Base-by-base conservation (phyloP, 2,329 filamentous ascomycete species). In the Alternaria novae-zelandiae region DNA sequence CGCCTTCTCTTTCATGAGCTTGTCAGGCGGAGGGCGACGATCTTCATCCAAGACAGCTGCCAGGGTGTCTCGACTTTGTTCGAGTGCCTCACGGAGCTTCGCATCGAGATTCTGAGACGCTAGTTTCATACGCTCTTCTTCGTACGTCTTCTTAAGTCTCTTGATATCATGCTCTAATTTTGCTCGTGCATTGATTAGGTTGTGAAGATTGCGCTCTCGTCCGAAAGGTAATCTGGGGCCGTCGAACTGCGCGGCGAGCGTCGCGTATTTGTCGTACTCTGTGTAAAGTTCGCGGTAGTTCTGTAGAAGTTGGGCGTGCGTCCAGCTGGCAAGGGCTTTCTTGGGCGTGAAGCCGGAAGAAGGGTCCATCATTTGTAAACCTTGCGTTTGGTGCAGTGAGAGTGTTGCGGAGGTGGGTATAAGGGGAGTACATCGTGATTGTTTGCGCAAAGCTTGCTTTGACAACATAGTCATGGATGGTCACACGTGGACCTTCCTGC, bases 151-250 rank as follows among this genome's bases (percentile, higher is more conserved):
- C 5, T 36, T 51, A 2, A 51, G 49, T 3, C 28, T 23, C 6
- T 51, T 23, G 28, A 51, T 30, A 2, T 51, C 4, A n/a, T 51
- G 49, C 28, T 51, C 49, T 7, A 51, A 6, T 21, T 21, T 51
- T 8, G 11, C 8, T 51, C 28, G 49, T 36, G 20, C 49, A 32
- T 51, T 51, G 7, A 51, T 12, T 15, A 51, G 49, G 12, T 36
- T 51, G 49, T 36, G 49, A 13, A 36, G 20, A 1, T 8, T 11
- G 17, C 49, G 49, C 28, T 51, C 49, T n/a, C 49, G 28, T 23
- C 17, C 49, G 5, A 51, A 51, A 10, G 49, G 49, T 9, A 9
- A 15, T 5, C 5, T 51, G 49, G 12, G 8, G 17, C 28, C 6
- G 28, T 17, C 28, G 10, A 51, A 13, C 20, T 51, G 17, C 7